Percentiles rank a stretch among this genome's conserved stretches.
These are phyloP conservation scores for Mycena latifolia DNA, from an alignment of 768 basidiomycete genomes.

Conservation along the genomic window DNA sequence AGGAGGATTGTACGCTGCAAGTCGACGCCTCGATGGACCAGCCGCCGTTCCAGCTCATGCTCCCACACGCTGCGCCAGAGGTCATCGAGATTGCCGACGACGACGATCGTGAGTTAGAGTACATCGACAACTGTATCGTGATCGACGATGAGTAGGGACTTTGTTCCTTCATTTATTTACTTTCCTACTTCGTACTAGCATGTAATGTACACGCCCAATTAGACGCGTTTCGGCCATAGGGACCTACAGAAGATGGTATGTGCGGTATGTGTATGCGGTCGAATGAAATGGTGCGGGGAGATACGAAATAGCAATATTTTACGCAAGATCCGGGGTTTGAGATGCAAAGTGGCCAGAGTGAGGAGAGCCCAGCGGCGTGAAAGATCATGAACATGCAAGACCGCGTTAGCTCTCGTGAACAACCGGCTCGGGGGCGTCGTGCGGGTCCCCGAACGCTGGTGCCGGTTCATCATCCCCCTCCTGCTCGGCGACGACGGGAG, in stretches of 20 bases:
- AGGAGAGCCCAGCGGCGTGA: too few relatives aligned
- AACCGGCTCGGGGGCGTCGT: neutral
- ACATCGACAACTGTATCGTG: too few relatives aligned
- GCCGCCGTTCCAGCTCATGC: constrained; percentile 37
- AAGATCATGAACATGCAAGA: neutral
- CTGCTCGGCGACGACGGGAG: constrained; percentile 4
- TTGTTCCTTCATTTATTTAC: constrained; percentile 15
- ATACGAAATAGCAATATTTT: constrained; percentile 8
- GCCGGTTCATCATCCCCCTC: neutral
- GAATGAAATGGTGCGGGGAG: constrained; percentile 3
- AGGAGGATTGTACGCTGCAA: constrained; percentile 35
- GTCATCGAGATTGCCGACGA: constrained; percentile 24
- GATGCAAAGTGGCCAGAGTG: neutral
- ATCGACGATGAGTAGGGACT: constrained; percentile 22
- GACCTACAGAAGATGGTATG: constrained; percentile 13
- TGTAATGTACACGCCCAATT: constrained; percentile 1
- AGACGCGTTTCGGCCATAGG: constrained; percentile 7
- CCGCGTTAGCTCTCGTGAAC: neutral
- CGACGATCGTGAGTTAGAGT: too few relatives aligned
- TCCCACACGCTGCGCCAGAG: constrained; percentile 32
- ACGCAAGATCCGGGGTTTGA: too few relatives aligned
- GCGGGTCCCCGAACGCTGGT: neutral
- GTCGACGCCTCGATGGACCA: constrained; percentile 40
- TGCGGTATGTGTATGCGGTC: constrained; percentile 2
- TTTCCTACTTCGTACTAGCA: constrained; percentile 10